These are phyloP conservation scores for Iris pallida DNA, from an alignment of 116 monocot genomes.

Conservation along the genomic window DNA sequence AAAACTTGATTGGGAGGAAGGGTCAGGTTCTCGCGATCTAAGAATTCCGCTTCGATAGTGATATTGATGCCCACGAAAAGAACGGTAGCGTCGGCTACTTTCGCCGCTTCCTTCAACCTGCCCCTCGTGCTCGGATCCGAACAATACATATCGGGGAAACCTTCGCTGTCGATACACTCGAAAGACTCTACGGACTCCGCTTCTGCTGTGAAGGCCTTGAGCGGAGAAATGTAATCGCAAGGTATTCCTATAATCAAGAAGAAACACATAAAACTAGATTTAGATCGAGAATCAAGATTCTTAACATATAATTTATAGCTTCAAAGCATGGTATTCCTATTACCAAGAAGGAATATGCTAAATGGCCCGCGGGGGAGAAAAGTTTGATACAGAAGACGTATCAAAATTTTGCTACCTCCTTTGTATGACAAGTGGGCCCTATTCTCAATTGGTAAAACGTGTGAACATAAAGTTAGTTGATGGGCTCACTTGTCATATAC, in stretches of 20 bases:
- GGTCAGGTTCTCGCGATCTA: slow-evolving; percentile 12
- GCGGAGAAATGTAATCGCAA: slow-evolving; percentile 25
- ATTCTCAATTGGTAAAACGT: too few species aligned
- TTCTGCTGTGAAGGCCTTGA: slow-evolving; percentile 10
- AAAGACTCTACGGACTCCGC: background rate
- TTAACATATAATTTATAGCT: too few species aligned
- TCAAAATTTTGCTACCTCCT: too few species aligned
- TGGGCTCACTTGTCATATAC: background rate
- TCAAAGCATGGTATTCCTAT: too few species aligned
- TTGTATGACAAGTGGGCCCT: too few species aligned
- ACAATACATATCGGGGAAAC: slow-evolving; percentile 5
- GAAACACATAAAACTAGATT: background rate
- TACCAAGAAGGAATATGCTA: too few species aligned
- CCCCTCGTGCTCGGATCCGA: background rate
- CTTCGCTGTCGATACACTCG: slow-evolving; percentile 5
- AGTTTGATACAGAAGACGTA: too few species aligned
- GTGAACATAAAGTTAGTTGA: too few species aligned
- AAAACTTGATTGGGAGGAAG: slow-evolving; percentile 7
- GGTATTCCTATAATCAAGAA: slow-evolving; percentile 5
- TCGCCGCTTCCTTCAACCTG: slow-evolving; percentile 17
- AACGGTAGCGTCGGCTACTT: slow-evolving; percentile 28
- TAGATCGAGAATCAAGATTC: background rate
- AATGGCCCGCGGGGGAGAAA: too few species aligned
- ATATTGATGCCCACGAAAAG: slow-evolving; percentile 32
- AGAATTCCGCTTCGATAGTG: slow-evolving; percentile 20